Conservation (phyloP, 805 yeast genomes). For the Metschnikowia aberdeeniae region DNA sequence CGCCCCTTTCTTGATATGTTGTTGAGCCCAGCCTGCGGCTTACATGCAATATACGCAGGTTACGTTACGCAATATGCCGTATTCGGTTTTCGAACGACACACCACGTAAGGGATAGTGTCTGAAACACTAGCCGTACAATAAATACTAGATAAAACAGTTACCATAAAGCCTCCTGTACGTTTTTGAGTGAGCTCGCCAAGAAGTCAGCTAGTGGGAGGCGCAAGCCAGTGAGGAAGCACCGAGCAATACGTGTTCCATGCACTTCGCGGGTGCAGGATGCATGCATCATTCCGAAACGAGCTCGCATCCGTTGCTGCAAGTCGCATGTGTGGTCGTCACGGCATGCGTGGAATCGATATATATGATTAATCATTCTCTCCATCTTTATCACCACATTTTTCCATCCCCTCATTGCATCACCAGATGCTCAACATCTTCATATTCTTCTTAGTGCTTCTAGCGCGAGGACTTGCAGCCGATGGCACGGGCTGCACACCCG, state of each 20-base stretch:
- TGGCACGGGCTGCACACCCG: slow-evolving; percentile 1
- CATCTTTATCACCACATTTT: too few relatives aligned
- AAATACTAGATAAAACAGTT: too few relatives aligned
- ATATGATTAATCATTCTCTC: background rate
- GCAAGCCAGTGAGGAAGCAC: background rate
- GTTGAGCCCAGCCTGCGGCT: background rate
- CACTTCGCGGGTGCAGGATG: background rate
- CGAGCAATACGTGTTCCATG: background rate
- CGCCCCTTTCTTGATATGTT: background rate
- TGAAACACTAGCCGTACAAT: too few relatives aligned
- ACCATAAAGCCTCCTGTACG: too few relatives aligned
- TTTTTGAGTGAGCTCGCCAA: too few relatives aligned
- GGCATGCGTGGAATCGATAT: background rate
- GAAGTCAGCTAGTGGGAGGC: background rate
- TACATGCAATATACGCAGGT: background rate
- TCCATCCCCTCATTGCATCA: background rate
- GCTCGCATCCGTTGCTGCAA: background rate
- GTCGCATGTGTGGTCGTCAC: background rate
- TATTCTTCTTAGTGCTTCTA: background rate
- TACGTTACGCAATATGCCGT: background rate
- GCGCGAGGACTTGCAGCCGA: background rate
- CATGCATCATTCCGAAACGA: background rate
- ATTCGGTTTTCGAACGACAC: background rate
- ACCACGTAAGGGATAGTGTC: background rate
- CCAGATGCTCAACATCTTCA: background rate